These are phyloP conservation scores for Phaeosphaeriaceae sp. DNA, from an alignment of 2,329 filamentous ascomycete genomes.

Conservation along the genomic window DNA sequence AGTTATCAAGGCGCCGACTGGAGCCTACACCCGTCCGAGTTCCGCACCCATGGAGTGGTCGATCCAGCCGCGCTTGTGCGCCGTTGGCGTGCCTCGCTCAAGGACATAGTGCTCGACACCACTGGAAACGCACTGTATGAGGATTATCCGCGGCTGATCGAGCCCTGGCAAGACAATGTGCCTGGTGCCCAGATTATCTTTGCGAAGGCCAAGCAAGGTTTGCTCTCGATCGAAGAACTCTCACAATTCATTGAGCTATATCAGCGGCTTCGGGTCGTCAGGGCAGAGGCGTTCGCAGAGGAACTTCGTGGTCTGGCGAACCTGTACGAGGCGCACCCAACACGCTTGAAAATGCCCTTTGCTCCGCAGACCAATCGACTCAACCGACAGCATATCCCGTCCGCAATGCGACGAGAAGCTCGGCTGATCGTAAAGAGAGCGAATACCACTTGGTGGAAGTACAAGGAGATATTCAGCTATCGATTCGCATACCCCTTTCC, in stretches of 20 bases:
- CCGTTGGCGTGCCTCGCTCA: neutral
- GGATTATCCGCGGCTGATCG: neutral
- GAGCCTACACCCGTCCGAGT: neutral
- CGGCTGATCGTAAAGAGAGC: neutral
- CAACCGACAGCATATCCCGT: conserved; percentile 10
- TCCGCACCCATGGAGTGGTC: neutral
- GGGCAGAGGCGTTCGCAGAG: conserved; percentile 7
- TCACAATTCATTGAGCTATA: conserved; percentile 2
- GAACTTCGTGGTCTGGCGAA: conserved; percentile 9
- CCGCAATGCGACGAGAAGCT: neutral
- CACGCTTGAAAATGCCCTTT: conserved; percentile 11
- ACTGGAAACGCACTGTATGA: neutral
- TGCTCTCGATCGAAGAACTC: neutral
- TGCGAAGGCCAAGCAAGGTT: neutral
- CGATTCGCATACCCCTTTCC: conserved; percentile 10
- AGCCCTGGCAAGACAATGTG: neutral
- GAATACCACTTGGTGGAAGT: neutral
- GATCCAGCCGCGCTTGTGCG: neutral
- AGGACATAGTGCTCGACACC: neutral
- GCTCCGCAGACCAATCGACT: conserved; percentile 6
- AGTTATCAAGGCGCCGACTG: neutral
- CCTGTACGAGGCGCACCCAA: conserved; percentile 14
- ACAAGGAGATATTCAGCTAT: neutral
- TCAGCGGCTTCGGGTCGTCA: conserved; percentile 6
- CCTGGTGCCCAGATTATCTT: neutral